Evolutionary conservation across 371 early-diverging fungal genomes (phyloP), one percentile per base, ranked within the genome.

Genomic region (Mucor piriformis): DNA sequence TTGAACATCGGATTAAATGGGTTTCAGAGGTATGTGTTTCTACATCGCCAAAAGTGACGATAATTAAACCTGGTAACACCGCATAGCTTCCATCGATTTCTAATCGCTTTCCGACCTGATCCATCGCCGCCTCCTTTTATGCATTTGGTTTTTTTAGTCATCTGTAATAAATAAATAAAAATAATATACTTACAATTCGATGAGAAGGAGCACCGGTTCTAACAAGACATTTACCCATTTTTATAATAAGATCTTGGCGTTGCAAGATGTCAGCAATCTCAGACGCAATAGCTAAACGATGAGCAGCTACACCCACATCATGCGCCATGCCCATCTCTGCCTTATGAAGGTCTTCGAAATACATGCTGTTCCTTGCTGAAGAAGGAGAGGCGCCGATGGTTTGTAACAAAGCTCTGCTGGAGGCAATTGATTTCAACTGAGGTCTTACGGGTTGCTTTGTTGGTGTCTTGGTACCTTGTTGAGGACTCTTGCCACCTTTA

Each of bases 131-230:
- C 69, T 90, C 90, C 77, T 77, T n/a, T n/a, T n/a, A 58, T 38
- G 8, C 27, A 40, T 10, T 24, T 10, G 46, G 25, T 44, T 20
- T 11, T 25, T 7, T 21, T 43, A 13, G 27, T 20, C 13, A 43
- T 16, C 10, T 6, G 51, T 42, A 11, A 7, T 37, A n/a, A 24
- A 6, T 13, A 3, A 4, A 35, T 10, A 0, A 29, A 3, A 11
- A 27, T 54, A 34, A 50, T 56, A 53, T 53, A 56, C 81, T 77
- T 72, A 75, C 75, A 21, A 92, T 82, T 5, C 93, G 81, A 58
- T 92, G 93, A 10, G 87, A 75, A 6, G 92, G 93, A 10, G 90
- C 87, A 10, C 93, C 93, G 53, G 86, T 87, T 44, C 77, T 76
- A 52, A 89, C 86, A 54, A 90, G 77, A 20, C 83, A 76, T 53